Percentiles rank a stretch among this genome's conserved stretches.
Conservation (phyloP, 805 yeast genomes). For the Torulaspora gathmanii region DNA sequence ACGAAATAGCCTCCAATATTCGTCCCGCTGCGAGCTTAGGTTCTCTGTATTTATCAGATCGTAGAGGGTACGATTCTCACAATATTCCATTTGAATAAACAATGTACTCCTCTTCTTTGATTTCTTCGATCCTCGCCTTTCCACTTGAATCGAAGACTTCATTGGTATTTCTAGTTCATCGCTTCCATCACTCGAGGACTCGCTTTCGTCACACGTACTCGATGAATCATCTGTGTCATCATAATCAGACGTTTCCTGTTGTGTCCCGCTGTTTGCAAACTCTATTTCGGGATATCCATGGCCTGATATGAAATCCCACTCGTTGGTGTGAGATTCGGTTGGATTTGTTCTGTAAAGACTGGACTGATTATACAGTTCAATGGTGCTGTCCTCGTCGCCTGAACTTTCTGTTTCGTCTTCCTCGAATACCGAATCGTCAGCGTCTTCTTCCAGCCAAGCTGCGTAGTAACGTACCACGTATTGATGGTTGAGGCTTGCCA, state of each 20-base stretch:
- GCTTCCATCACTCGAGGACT: conserved; percentile 3
- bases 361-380: conserved; percentile 27
- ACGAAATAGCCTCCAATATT: conserved; percentile 85
- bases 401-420: conserved; percentile 33
- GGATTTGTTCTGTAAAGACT: conserved; percentile 34
- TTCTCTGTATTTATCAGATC: conserved; percentile 77
- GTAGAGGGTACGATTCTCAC: conserved; percentile 85
- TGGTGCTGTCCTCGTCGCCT: conserved; percentile 14
- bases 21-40: conserved; percentile 62
- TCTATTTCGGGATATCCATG: conserved; percentile 50
- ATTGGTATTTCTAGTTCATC: conserved; percentile 1
- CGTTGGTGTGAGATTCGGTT: conserved; percentile 26
- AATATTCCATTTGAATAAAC: conserved; percentile 97
- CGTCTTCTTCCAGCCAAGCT: conserved; percentile 92
- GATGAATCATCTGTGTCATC: conserved; percentile 27
- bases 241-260: conserved; percentile 17
- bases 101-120: conserved; percentile 58
- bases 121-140: background rate
- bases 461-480: conserved; percentile 95
- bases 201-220: conserved; percentile 4
- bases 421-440: conserved; percentile 36
- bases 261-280: conserved; percentile 41
- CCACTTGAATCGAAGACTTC: background rate
- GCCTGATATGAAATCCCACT: conserved; percentile 62
- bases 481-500: conserved; percentile 90